Conservation (phyloP, 352 stramenopile species). For the Aphanomyces euteiches region DNA sequence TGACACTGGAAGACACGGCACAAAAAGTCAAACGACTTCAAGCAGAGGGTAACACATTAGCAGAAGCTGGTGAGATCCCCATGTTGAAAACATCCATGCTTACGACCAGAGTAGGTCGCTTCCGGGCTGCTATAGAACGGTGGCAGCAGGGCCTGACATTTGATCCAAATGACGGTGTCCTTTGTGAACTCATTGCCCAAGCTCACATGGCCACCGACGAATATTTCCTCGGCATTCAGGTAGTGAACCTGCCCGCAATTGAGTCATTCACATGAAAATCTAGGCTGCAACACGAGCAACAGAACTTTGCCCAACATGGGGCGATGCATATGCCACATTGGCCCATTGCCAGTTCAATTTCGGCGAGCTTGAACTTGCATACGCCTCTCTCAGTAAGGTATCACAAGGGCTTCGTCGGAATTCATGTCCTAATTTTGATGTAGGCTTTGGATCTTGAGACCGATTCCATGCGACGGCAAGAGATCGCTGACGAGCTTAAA, state of each 20-base stretch:
- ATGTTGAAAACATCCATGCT: background rate
- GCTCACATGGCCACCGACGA: slow-evolving; percentile 62
- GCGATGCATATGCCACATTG: slow-evolving; percentile 66
- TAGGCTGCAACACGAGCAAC: slow-evolving; percentile 57
- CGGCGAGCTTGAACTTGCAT: slow-evolving; percentile 66
- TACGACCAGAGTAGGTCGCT: slow-evolving; percentile 37
- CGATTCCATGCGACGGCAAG: slow-evolving; percentile 37
- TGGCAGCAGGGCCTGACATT: slow-evolving; percentile 59
- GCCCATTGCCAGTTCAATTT: slow-evolving; percentile 72
- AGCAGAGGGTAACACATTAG: slow-evolving; percentile 71
- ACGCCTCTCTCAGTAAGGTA: slow-evolving; percentile 49
- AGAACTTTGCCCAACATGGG: slow-evolving; percentile 53
- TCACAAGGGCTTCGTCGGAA: background rate
- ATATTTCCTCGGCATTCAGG: slow-evolving; percentile 70
- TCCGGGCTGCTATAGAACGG: slow-evolving; percentile 55
- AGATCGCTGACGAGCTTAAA: slow-evolving; percentile 45
- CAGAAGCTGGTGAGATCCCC: slow-evolving; percentile 41
- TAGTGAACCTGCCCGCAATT: slow-evolving; percentile 11
- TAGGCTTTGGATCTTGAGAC: slow-evolving; percentile 49
- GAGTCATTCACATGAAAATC: background rate
- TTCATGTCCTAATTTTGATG: background rate
- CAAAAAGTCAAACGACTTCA: slow-evolving; percentile 62
- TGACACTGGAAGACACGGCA: slow-evolving; percentile 51
- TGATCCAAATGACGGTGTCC: slow-evolving; percentile 43
- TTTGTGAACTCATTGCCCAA: slow-evolving; percentile 72